A percentile compares a stretch with the other conserved stretches of the same genome.
These are phyloP conservation scores for Spathaspora passalidarum DNA, from an alignment of 805 yeast species.

Conservation along the genomic window DNA sequence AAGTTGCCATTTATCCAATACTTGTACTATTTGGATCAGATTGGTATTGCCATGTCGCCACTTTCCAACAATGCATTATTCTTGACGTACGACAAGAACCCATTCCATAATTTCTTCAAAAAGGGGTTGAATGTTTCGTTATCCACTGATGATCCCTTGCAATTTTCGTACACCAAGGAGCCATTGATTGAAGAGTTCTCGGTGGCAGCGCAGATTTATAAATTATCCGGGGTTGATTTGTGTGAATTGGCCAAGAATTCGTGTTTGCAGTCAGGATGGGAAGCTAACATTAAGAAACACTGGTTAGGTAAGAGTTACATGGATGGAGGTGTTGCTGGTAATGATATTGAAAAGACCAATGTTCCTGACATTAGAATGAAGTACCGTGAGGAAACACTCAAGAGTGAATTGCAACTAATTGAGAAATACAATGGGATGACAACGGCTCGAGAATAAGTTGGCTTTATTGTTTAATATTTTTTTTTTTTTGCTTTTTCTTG, in stretches of 20 bases:
- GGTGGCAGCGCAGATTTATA: conserved; percentile 97
- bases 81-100: conserved; percentile 94
- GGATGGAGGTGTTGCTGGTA: conserved; percentile 66
- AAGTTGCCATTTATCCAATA: conserved; percentile 95
- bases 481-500: too few relatives aligned
- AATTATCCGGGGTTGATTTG: conserved; percentile 92
- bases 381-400: conserved; percentile 78
- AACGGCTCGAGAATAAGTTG: too few relatives aligned
- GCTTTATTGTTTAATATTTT: too few relatives aligned
- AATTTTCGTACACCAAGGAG: conserved; percentile 94
- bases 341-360: conserved; percentile 89
- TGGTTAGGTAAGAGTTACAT: conserved; percentile 80
- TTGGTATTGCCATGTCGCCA: conserved; percentile 98
- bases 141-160: conserved; percentile 97
- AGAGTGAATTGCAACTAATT: conserved; percentile 67
- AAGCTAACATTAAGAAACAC: conserved; percentile 76
- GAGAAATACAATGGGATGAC: conserved; percentile 43
- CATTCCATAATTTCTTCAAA: conserved; percentile 85
- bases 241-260: conserved; percentile 95
- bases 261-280: conserved; percentile 93
- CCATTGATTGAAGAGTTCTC: conserved; percentile 97
- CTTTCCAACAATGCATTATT: conserved; percentile 94
- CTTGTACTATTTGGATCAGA: conserved; percentile 87
- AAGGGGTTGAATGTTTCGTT: conserved; percentile 92
- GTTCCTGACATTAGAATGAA: conserved; percentile 87